Evolutionary conservation across 192 early-diverging fungal genomes (phyloP).

Genomic region (Coemansia sp.): DNA sequence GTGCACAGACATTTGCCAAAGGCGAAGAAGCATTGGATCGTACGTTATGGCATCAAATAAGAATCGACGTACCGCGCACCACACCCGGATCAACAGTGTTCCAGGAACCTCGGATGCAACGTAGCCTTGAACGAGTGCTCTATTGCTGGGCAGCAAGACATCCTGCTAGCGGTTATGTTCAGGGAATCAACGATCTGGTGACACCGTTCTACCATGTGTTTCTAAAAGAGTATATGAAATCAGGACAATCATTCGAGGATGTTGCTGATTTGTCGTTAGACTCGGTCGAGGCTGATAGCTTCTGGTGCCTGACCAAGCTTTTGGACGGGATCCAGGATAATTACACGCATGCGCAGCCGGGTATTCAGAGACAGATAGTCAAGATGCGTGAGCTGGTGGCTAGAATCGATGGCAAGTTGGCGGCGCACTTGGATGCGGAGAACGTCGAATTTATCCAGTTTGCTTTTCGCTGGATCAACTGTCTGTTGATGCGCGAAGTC

Average conservation of each 20-base stretch:
- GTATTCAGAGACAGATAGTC: conserved; percentile 88
- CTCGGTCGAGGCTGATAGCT: conserved; percentile 91
- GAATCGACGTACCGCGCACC: conserved; percentile 93
- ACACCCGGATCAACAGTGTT: conserved; percentile 84
- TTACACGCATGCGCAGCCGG: conserved; percentile 95
- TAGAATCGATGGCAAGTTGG: conserved; percentile 79
- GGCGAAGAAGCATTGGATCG: conserved; percentile 81
- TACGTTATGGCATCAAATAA: conserved; percentile 91
- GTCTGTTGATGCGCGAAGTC: conserved; percentile 95
- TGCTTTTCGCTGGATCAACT: conserved; percentile 99
- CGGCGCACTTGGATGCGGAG: conserved; percentile 79
- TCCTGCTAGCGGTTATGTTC: conserved; percentile 98
- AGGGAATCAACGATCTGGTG: conserved; percentile 97
- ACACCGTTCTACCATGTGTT: conserved; percentile 97
- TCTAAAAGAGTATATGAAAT: conserved; percentile 48
- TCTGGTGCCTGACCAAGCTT: conserved; percentile 95
- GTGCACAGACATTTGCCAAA: conserved; percentile 75
- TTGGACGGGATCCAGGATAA: conserved; percentile 99
- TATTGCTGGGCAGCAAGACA: conserved; percentile 98
- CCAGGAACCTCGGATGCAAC: conserved; percentile 76
- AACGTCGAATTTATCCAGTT: conserved; percentile 98
- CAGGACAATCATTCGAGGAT: conserved; percentile 8
- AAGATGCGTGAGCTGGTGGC: conserved; percentile 89
- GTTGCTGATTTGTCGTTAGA: conserved; percentile 58
- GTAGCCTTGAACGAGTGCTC: conserved; percentile 86